phyloP scores from a whole-genome alignment of 208 protist genomes.

The Trypanosoma congolense region DNA sequence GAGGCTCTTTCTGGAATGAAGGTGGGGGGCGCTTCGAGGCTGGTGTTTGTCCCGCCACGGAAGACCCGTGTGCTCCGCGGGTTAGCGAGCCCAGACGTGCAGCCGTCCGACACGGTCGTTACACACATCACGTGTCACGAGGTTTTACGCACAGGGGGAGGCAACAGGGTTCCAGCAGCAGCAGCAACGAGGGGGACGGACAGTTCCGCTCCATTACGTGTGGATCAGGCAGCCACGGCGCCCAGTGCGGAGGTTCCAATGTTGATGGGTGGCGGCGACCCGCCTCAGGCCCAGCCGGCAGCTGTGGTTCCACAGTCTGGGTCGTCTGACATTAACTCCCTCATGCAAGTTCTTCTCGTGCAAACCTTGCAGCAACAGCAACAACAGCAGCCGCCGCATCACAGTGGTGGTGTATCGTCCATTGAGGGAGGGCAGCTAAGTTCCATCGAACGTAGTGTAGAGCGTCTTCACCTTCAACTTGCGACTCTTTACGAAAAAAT shows the following conservation, averaged over 20 bases:
- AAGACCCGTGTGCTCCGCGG: slow-evolving; percentile 24
- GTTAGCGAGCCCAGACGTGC: slow-evolving; percentile 25
- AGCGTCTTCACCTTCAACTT: slow-evolving; percentile 47
- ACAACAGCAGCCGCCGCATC: slow-evolving; percentile 3
- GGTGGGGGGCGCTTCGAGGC: slow-evolving; percentile 23
- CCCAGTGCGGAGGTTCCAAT: not conserved
- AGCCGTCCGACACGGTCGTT: slow-evolving; percentile 22
- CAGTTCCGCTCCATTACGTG: no score
- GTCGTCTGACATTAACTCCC: slow-evolving; percentile 13
- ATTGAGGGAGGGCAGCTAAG: not conserved
- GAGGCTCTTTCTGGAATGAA: slow-evolving; percentile 44
- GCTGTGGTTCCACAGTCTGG: not conserved
- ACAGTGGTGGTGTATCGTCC: not conserved
- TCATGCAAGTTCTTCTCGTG: slow-evolving; percentile 46
- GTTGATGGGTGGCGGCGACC: not conserved
- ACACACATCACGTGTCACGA: slow-evolving; percentile 27
- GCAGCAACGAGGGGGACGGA: no score
- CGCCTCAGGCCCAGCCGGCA: no score
- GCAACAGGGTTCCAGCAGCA: not conserved
- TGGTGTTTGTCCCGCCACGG: slow-evolving; percentile 38
- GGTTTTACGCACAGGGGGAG: slow-evolving; percentile 10
- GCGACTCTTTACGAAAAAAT: slow-evolving; percentile 58
- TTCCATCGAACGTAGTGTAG: slow-evolving; percentile 31
- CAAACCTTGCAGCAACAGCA: slow-evolving; percentile 33
- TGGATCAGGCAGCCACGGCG: no score